Conservation (phyloP, 805 yeast genomes). For the Wickerhamiella occidentalis region DNA sequence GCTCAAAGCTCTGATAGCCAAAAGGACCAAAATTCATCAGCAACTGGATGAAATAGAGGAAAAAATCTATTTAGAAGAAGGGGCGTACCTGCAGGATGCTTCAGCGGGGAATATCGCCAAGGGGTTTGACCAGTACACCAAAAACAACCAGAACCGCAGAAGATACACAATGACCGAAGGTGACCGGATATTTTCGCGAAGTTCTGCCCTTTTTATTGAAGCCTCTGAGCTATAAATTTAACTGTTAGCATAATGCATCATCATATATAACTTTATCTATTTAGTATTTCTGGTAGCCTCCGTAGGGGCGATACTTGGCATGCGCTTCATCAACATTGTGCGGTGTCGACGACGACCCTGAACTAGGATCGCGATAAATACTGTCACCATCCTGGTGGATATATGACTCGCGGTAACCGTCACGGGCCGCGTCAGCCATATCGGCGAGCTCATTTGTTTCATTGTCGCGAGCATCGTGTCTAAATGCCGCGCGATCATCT, state of each 20-base stretch:
- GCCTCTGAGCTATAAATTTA: not conserved
- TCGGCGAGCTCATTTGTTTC: slow-evolving; percentile 51
- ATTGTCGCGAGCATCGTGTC: slow-evolving; percentile 29
- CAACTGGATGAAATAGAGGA: slow-evolving; percentile 51
- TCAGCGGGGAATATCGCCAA: slow-evolving; percentile 71
- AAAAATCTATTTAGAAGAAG: slow-evolving; percentile 64
- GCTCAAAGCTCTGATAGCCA: slow-evolving; percentile 48
- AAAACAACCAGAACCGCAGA: slow-evolving; percentile 37
- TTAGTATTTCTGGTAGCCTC: slow-evolving; percentile 1
- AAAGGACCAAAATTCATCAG: slow-evolving; percentile 49
- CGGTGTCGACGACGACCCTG: not conserved
- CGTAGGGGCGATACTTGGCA: slow-evolving; percentile 6
- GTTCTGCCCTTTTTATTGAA: slow-evolving; percentile 58
- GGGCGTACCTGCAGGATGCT: slow-evolving; percentile 62
- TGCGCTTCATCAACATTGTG: slow-evolving; percentile 1
- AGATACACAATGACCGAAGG: slow-evolving; percentile 44
- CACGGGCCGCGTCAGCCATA: slow-evolving; percentile 43
- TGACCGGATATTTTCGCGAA: slow-evolving; percentile 69
- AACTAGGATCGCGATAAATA: slow-evolving; percentile 10
- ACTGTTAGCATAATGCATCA: not conserved
- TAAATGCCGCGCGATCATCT: slow-evolving; percentile 93
- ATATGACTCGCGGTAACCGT: slow-evolving; percentile 24
- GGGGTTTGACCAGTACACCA: slow-evolving; percentile 76
- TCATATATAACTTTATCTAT: not conserved
- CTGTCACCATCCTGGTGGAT: slow-evolving; percentile 16